Base-by-base conservation (phyloP, 192 early-diverging fungal genomes). In the Backusella tuberculispora region DNA sequence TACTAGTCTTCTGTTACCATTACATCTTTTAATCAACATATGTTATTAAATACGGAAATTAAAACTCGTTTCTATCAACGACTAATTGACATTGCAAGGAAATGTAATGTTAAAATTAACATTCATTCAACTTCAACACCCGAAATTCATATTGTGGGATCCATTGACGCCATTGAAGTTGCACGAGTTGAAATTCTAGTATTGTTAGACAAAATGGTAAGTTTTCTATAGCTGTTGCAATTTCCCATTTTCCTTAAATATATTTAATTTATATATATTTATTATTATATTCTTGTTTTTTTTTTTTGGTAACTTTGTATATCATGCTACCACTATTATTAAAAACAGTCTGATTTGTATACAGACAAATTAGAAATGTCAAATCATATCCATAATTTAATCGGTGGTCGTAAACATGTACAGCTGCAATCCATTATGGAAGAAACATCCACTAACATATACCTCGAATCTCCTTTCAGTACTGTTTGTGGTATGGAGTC, bases 401-500 rank as follows among this genome's bases (percentile, higher is more conserved):
- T 80, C 12, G 44, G 70, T 38, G 78, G 78, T n/a, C 50, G 64
- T 15, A 71, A 69, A 48, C 74, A 75, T 73, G n/a, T 34, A 5
- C 47, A 72, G 15, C 15, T 80, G 21, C 74, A 76, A 17, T 47
- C 74, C 6, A 75, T 80, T 37, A 80, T 72, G 70, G 71, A 76
- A 60, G 78, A 80, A 42, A 75, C 78, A 37, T 48, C 56, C 6
- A 92, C 90, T 44, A 94, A 87, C 76, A 89, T 95, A 24, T 95
- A 95, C 79, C 71, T 95, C 17, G 88, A 91, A 14, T 88, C 86
- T 6, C 87, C 90, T 15, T 87, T 92, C 56, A 71, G 78, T 19
- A 70, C 50, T n/a, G 43, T 73, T 14, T 73, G 71, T 24, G 65
- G 69, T 76, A 14, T 60, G 24, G 60, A 78, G 77, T 50, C 74